Evolutionary conservation across 2,329 filamentous ascomycete species (phyloP).

Genomic region (Diaporthe sp.): DNA sequence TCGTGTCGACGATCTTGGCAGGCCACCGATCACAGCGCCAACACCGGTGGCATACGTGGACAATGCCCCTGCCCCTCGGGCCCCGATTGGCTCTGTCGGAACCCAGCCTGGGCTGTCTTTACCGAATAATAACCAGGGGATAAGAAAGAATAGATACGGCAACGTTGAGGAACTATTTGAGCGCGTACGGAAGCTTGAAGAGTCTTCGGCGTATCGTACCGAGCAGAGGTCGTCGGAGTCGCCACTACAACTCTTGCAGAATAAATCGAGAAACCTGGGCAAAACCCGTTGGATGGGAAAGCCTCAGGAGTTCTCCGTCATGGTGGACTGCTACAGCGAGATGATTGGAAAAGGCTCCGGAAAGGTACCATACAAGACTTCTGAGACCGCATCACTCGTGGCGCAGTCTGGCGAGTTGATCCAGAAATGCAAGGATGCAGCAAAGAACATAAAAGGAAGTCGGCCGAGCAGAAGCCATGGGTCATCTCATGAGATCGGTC

Average conservation of each 20-base stretch:
- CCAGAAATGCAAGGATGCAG: constrained; percentile 47
- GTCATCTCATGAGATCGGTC: constrained; percentile 33
- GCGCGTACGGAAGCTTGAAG: background rate
- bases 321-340: constrained; percentile 44
- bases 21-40: background rate
- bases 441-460: constrained; percentile 45
- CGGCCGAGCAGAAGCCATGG: constrained; percentile 46
- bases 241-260: constrained; percentile 41
- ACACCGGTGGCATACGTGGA: background rate
- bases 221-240: background rate
- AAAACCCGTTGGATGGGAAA: constrained; percentile 47
- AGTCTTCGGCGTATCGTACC: background rate
- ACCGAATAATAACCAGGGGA: too few species aligned
- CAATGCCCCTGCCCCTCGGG: background rate
- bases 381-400: constrained; percentile 40
- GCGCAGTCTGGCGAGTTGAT: constrained; percentile 43
- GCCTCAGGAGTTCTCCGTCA: constrained; percentile 43
- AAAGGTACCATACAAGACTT: constrained; percentile 35
- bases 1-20: too few species aligned
- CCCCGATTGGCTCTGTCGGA: background rate
- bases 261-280: constrained; percentile 48
- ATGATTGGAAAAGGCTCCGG: constrained; percentile 38
- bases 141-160: background rate
- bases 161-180: background rate
- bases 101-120: background rate